Percentiles rank a stretch among this genome's conserved stretches.
Conservation (phyloP, 2,329 filamentous ascomycete genomes). For the Colletotrichum cuscutae region DNA sequence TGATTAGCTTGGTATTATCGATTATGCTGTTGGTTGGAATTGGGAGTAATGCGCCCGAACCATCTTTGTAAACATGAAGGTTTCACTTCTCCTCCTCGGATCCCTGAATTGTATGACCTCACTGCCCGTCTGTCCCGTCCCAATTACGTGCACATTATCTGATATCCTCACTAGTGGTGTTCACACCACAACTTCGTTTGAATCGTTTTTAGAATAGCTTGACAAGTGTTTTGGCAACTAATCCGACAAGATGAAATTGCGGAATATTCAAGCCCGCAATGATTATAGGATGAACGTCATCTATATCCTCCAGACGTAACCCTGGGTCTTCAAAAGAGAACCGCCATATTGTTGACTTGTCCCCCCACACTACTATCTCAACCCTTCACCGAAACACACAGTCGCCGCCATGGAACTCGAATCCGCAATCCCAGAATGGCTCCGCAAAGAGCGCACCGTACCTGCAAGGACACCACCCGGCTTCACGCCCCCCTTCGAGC, state of each 20-base stretch:
- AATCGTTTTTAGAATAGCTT: background rate
- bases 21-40: background rate
- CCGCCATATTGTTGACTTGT: too few species aligned
- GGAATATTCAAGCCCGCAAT: background rate
- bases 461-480: background rate
- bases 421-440: conserved; percentile 11
- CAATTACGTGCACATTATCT: background rate
- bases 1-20: background rate
- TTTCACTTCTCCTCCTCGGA: background rate
- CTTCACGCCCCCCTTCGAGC: conserved; percentile 22
- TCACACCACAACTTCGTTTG: background rate
- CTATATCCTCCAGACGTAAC: background rate
- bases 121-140: background rate
- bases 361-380: background rate
- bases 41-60: background rate
- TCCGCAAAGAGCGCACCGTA: background rate
- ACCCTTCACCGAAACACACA: background rate
- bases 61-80: background rate
- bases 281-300: background rate
- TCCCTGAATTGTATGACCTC: background rate
- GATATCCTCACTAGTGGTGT: background rate
- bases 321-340: background rate
- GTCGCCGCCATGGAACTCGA: conserved; percentile 1
- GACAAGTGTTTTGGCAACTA: background rate
- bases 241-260: background rate